These are phyloP conservation scores for Crithidia acanthocephali DNA, from an alignment of 208 protist species.

Conservation along the genomic window DNA sequence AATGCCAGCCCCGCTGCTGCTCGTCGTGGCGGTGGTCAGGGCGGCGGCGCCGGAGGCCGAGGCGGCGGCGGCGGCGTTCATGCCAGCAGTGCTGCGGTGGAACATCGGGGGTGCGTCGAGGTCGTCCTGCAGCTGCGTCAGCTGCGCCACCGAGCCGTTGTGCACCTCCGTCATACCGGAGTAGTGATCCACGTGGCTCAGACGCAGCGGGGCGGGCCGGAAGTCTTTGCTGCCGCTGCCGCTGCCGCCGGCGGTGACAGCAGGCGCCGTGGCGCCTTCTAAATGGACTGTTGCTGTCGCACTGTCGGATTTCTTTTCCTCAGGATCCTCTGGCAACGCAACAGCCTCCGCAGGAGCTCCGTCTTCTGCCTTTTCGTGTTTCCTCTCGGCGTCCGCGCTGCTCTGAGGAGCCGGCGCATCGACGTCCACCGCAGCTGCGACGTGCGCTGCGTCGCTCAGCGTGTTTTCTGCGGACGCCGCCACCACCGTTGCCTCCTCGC, in stretches of 20 bases:
- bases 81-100: conserved; percentile 9
- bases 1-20: background rate
- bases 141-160: background rate
- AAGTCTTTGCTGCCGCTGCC: background rate
- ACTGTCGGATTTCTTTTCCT: too few species aligned
- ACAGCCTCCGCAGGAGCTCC: too few species aligned
- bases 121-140: conserved; percentile 20
- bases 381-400: too few species aligned
- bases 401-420: too few species aligned
- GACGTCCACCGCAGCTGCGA: too few species aligned
- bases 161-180: conserved; percentile 6
- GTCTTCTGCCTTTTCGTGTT: too few species aligned
- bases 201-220: background rate
- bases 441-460: too few species aligned
- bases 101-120: conserved; percentile 24
- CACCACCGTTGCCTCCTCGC: background rate
- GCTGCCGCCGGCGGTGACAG: background rate
- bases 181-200: conserved; percentile 9
- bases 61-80: background rate
- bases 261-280: background rate
- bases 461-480: background rate
- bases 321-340: too few species aligned
- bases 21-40: background rate
- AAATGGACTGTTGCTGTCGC: too few species aligned
- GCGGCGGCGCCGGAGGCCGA: background rate